These are phyloP conservation scores for Vaccinium corymbosum DNA, from an alignment of 148 eudicot species.

Conservation along the genomic window DNA sequence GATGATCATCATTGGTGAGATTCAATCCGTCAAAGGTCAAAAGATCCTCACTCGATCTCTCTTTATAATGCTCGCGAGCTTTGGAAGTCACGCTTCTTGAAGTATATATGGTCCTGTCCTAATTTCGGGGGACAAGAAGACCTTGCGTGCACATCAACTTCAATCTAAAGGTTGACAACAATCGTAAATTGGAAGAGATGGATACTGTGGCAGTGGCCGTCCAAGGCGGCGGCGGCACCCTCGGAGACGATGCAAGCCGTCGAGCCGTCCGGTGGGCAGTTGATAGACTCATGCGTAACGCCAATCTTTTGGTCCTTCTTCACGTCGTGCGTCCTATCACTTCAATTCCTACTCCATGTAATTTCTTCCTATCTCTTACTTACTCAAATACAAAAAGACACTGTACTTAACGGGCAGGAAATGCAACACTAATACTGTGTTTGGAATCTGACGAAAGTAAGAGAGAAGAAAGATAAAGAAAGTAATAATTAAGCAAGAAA, in stretches of 20 bases:
- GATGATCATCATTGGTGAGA: too few relatives aligned
- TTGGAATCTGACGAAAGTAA: background rate
- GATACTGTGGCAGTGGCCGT: conserved; percentile 73
- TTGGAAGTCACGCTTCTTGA: background rate
- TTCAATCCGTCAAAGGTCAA: too few relatives aligned
- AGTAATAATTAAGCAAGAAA: background rate
- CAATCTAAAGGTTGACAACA: background rate
- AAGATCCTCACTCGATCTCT: too few relatives aligned
- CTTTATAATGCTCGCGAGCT: background rate
- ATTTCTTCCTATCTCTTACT: background rate
- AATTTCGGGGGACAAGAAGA: background rate
- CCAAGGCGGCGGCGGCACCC: conserved; percentile 31
- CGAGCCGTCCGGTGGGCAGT: conserved; percentile 75
- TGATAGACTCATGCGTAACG: conserved; percentile 41
- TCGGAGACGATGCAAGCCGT: conserved; percentile 57
- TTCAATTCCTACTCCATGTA: conserved; percentile 60
- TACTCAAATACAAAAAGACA: too few relatives aligned
- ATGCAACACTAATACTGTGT: background rate
- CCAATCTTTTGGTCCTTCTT: conserved; percentile 54
- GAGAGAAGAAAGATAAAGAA: background rate
- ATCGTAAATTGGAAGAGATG: conserved; percentile 12
- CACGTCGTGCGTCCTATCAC: conserved; percentile 59
- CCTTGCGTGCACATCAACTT: background rate
- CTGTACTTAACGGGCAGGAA: background rate
- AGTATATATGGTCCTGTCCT: background rate